Evolutionary conservation across 78 protist genomes (phyloP), one percentile per base, ranked within the genome.

Genomic region (Dictyostelium discoideum): DNA sequence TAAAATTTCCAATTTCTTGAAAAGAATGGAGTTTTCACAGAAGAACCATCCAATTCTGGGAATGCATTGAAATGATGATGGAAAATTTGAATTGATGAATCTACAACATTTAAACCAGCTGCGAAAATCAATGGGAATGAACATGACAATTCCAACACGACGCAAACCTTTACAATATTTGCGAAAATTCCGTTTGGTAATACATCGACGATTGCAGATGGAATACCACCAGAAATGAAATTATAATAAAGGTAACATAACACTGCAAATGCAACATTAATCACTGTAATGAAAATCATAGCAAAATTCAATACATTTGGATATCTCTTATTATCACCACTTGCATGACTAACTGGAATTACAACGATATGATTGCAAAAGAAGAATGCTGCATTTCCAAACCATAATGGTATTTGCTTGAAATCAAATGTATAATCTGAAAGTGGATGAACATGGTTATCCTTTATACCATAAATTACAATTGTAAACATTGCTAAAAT

Each of bases 381-480:
- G 24, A 90, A 90, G 87, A 90, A 90, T 37, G 94, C 94, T 16
- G 94, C 94, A 26, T 60, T 85, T 69, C 94, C 94, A 82, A 90
- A 90, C 94, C 94, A 90, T 18, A 82, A 44, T 82, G 94, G 94
- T 22, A 90, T 82, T 26, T 90, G 82, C 46, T 69, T 26, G 22
- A 48, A 90, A 72, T 90, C 85, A 26, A 90, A 76, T 22, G 57
- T 67, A 85, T 90, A 90, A 0, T 90, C 87, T 8, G 39, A 5
- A 10, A 77, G 37, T 80, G 94, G 76, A 44, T 82, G 44, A 29
- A 90, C 65, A 46, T 13, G 10, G 48, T 90, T 46, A 50, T 90
- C 94, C 24, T 57, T 67, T 18, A 81, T 69, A 90, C 94, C 94
- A 90, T 90, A 90, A 9, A 18, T 48, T 3, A 90, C 26, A 46